Conservation (phyloP, 139 green algal species). For the Chlorella sp. region DNA sequence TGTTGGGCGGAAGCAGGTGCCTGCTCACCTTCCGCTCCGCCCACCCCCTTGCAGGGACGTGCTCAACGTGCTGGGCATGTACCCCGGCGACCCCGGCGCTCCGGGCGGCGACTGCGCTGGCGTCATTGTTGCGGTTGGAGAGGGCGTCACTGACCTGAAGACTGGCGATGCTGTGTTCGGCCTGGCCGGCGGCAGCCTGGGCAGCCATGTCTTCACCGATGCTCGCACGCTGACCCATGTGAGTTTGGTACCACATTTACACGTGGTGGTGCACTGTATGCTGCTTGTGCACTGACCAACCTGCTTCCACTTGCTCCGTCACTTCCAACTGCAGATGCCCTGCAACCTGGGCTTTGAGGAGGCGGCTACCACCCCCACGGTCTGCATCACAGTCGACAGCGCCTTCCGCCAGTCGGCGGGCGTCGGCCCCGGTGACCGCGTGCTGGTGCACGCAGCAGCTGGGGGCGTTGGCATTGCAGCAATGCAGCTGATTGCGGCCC, state of each 20-base stretch:
- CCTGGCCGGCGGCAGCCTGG: conserved; percentile 76
- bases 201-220: conserved; percentile 68
- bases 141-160: background rate
- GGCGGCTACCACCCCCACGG: conserved; percentile 79
- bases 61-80: conserved; percentile 76
- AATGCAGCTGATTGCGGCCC: conserved; percentile 56
- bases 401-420: conserved; percentile 60
- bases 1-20: too few relatives aligned
- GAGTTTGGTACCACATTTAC: background rate
- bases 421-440: conserved; percentile 42
- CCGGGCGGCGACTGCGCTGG: conserved; percentile 69
- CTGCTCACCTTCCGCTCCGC: too few relatives aligned
- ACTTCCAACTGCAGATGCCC: conserved; percentile 54
- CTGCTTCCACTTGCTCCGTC: background rate
- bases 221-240: conserved; percentile 58
- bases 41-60: conserved; percentile 48
- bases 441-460: conserved; percentile 81
- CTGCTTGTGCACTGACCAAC: too few relatives aligned
- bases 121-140: conserved; percentile 47
- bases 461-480: conserved; percentile 85
- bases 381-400: conserved; percentile 82
- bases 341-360: conserved; percentile 68
- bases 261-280: too few relatives aligned
- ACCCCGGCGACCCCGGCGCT: conserved; percentile 55
- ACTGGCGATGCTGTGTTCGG: conserved; percentile 77